These are phyloP conservation scores for Jaltomata sinuosa DNA, from an alignment of 257 asterid species.

Conservation along the genomic window DNA sequence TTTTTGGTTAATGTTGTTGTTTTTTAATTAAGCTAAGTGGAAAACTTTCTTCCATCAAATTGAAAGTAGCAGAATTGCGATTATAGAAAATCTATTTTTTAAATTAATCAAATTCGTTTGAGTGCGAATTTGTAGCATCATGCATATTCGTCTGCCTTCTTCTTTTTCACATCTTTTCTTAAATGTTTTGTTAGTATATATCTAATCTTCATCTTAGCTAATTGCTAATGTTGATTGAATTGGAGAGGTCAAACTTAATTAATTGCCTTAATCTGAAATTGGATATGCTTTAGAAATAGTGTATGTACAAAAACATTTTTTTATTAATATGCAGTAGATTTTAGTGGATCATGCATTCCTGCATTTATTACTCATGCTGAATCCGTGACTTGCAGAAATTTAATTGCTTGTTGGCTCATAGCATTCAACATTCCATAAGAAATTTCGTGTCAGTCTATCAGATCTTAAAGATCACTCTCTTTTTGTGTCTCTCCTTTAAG, in stretches of 20 bases:
- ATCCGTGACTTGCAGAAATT: slow-evolving; percentile 47
- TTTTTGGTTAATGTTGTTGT: neutral
- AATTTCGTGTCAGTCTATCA: slow-evolving; percentile 14
- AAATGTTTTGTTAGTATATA: neutral
- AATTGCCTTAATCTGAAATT: neutral
- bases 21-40: neutral
- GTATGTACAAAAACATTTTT: neutral
- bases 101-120: too few relatives aligned
- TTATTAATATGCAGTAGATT: neutral
- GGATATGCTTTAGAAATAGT: neutral
- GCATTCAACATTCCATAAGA: slow-evolving; percentile 28
- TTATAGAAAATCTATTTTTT: neutral
- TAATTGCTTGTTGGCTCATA: slow-evolving; percentile 22
- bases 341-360: neutral
- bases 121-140: neutral
- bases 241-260: neutral
- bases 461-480: neutral
- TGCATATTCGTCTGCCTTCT: neutral
- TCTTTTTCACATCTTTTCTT: neutral
- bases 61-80: neutral
- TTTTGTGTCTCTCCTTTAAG: neutral
- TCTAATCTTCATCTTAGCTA: neutral
- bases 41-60: neutral
- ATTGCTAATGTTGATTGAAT: neutral
- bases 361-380: slow-evolving; percentile 39